Base-by-base conservation (phyloP, 2,329 filamentous ascomycete genomes). In the Waltergamsia citrina region DNA sequence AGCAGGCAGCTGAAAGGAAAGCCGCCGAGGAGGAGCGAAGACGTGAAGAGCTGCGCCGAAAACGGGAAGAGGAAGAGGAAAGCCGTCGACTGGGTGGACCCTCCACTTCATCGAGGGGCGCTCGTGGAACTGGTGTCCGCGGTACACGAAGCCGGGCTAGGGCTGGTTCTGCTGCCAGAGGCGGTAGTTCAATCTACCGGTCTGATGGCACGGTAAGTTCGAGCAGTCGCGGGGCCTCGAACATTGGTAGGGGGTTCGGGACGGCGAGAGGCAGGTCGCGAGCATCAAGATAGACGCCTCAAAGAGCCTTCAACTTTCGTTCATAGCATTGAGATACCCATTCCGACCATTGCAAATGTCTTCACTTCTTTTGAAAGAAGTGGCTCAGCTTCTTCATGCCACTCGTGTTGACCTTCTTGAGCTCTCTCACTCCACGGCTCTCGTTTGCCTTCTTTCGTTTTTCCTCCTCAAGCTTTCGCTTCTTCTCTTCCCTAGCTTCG, bases 321-420 rank as follows among this genome's bases (percentile, higher is more conserved):
- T 17, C 21, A 9, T 15, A 26, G 14, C 14, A 15, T 25, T 9
- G 34, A 53, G 47, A 53, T 55, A 53, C 51, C 53, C 51, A 47
- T 11, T 21, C 7, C 14, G 7, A 18, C 18, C 18, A 8, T 4
- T 7, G 4, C 26, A 7, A 15, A 4, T 40, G 29, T 16, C 20
- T 7, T 32, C 43, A 47, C 41, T 72, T 74, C 61, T 90, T 93
- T 39, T 77, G 77, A 57, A 98, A 98, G 61, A 98, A 98, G 41
- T 80, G 74, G 52, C 85, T 94, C 73, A 98, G 74, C 66, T 96
- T 98, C 71, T 84, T 92, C 92, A 98, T 98, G 2, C 92, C 92
- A 16, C 62, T 75, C 0, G 82, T 88, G 59, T 96, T 84, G 31
- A 88, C 90, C 62, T 96, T 98, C 54, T 83, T 83, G 49, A 98